Conservation (phyloP, 306 rosid genomes). For the Ormosia semicastrata region DNA sequence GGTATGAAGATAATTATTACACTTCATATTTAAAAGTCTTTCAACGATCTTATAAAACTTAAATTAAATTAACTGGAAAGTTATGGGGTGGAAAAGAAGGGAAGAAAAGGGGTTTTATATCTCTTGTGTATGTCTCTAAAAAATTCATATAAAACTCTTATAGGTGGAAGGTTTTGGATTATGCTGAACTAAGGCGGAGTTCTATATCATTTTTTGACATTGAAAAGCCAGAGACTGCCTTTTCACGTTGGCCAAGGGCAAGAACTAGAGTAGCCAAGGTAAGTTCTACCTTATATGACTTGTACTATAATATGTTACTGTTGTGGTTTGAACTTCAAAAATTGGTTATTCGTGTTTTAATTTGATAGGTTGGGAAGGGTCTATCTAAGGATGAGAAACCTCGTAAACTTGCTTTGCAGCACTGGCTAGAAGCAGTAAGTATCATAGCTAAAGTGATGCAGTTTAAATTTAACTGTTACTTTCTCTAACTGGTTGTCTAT, state of each 20-base stretch:
- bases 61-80: neutral
- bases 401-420: no score
- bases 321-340: no score
- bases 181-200: no score
- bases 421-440: no score
- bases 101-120: neutral
- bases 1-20: neutral
- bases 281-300: neutral
- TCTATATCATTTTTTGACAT: constrained; percentile 83
- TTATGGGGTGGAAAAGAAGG: neutral
- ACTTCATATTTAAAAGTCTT: neutral
- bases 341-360: no score
- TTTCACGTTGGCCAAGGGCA: constrained; percentile 88
- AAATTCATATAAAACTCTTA: neutral
- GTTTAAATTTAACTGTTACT: no score
- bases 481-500: no score
- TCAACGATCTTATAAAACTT: neutral
- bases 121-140: neutral
- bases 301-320: neutral
- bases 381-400: no score
- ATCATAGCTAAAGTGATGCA: no score
- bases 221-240: constrained; percentile 73
- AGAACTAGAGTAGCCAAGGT: constrained; percentile 84
- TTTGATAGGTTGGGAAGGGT: no score
- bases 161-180: constrained; percentile 93